Evolutionary conservation across 2,329 filamentous ascomycete species (phyloP).

Genomic region (Rhinocladiella mackenziei): DNA sequence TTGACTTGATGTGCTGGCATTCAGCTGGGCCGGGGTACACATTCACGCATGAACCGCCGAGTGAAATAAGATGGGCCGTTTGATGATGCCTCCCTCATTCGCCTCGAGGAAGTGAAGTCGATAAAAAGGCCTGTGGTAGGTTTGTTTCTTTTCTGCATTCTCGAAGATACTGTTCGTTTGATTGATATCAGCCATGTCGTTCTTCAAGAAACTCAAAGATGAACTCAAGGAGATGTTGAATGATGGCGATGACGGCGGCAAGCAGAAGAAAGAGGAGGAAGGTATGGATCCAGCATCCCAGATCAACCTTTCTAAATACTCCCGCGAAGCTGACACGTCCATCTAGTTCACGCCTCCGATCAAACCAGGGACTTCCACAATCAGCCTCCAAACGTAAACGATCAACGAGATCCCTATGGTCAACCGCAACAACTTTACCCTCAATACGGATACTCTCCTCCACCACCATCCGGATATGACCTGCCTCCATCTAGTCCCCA

Average conservation of each 20-base stretch:
- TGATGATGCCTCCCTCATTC: no score
- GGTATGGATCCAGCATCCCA: not conserved
- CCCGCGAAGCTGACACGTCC: constrained; percentile 3
- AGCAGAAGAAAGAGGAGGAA: constrained; percentile 17
- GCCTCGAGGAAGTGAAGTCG: no score
- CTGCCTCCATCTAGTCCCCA: constrained; percentile 27
- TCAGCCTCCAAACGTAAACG: constrained; percentile 5
- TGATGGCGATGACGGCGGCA: constrained; percentile 25
- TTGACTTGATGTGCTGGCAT: not conserved
- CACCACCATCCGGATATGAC: constrained; percentile 4
- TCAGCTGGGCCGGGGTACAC: no score
- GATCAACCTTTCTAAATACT: constrained; percentile 1
- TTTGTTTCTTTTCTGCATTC: no score
- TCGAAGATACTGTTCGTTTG: no score
- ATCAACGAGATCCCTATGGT: not conserved
- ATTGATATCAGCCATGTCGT: constrained; percentile 12
- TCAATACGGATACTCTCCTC: constrained; percentile 7
- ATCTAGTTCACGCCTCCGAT: not conserved
- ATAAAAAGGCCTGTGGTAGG: no score
- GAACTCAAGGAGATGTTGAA: constrained; percentile 25
- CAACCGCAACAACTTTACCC: constrained; percentile 3
- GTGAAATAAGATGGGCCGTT: no score
- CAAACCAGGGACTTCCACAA: not conserved
- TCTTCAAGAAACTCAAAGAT: constrained; percentile 23
- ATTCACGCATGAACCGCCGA: no score